Base-by-base conservation (phyloP, 2,329 filamentous ascomycete species). In the Penicillium sp. region DNA sequence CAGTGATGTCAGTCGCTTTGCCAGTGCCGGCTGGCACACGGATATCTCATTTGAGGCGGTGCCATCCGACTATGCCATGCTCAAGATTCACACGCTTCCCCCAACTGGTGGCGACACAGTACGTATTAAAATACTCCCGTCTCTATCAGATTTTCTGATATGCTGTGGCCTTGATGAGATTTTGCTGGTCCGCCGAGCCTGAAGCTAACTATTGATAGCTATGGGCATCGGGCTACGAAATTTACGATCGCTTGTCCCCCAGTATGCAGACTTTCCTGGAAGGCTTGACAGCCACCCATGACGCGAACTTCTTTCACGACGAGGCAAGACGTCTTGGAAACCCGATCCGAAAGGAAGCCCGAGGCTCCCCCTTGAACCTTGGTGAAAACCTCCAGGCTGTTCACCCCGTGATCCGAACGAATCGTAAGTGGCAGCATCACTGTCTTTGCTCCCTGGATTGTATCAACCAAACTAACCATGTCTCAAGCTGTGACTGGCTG, bases 281-380 rank as follows among this genome's bases (percentile, higher is more conserved):
- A 12, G 50, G 62, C 1, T 53, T 74, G 56, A 74, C 70, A 24
- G 65, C 61, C 42, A 69, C 62, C 3, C 63, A 63, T 36, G 53
- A 60, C 5, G 60, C 66, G 26, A 64, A 62, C 0, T 47, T 46
- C 9, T 69, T 67, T 42, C 59, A 63, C 33, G 49, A 61, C 11
- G 47, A 55, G 4, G 65, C 67, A 18, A 58, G 61, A 27, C 50
- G 60, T 3, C 60, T 64, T 29, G 56, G 59, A 9, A 61, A 66
- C 25, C 49, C 61, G 9, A 48, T 71, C 4, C 62, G 60, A 43
- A 53, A 54, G 8, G 61, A 54, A 0, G 57, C 58, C 7, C 57
- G 65, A 11, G 81, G 81, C 0, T 76, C 76, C 0, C 79, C 79
- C 1, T 67, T 80, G 47, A 84, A 84, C 52, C 66, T 77, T 18